These are phyloP conservation scores for Calonectria pseudoreteaudii DNA, from an alignment of 2,329 filamentous ascomycete species.

Conservation along the genomic window DNA sequence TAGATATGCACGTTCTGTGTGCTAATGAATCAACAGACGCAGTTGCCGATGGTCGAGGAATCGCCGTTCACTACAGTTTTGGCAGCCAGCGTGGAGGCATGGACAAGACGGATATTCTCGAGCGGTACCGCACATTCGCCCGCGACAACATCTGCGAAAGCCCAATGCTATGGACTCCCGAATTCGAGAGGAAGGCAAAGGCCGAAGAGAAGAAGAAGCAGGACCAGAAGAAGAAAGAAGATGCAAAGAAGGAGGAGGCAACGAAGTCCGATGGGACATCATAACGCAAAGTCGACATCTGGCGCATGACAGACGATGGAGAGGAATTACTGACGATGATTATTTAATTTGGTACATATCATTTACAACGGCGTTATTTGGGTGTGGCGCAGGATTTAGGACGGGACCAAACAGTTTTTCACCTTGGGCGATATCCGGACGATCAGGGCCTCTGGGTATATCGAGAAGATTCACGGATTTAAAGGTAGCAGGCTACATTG, in stretches of 20 bases:
- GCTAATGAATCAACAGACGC: conserved; percentile 47
- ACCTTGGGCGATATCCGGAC: neutral
- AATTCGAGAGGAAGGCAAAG: conserved; percentile 22
- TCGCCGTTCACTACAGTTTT: conserved; percentile 67
- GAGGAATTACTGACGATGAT: neutral
- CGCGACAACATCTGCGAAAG: conserved; percentile 60
- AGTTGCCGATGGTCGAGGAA: conserved; percentile 64
- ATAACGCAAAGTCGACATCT: neutral
- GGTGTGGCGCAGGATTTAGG: neutral
- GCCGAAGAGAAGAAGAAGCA: conserved; percentile 1
- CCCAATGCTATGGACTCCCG: conserved; percentile 46
- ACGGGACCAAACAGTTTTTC: neutral
- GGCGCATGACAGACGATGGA: neutral
- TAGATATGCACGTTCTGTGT: neutral
- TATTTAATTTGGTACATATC: neutral
- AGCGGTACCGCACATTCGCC: conserved; percentile 65
- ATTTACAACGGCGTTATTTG: neutral
- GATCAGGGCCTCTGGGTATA: neutral
- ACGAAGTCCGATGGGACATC: neutral
- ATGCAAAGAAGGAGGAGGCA: neutral
- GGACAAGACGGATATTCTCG: conserved; percentile 64
- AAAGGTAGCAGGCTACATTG: neutral
- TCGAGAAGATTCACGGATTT: neutral
- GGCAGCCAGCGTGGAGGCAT: conserved; percentile 53
- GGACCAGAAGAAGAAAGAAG: neutral